These are phyloP conservation scores for Aspergillus novoparasiticus DNA, from an alignment of 2,329 filamentous ascomycete genomes.

Conservation along the genomic window DNA sequence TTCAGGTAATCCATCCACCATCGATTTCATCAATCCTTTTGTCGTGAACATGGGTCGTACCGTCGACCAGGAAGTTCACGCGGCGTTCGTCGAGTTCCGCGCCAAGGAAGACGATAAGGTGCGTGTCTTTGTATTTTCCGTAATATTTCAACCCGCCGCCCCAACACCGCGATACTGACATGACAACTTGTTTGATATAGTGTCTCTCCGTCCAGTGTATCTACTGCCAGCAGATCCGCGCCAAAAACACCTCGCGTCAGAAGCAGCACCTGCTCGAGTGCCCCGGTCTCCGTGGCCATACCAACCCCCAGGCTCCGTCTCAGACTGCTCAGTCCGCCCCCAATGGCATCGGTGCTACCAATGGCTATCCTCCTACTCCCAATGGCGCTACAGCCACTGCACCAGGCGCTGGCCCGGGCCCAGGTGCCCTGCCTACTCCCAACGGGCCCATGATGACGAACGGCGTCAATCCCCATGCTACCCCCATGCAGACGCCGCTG, in stretches of 20 bases:
- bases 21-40: constrained; percentile 28
- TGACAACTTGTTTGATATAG: constrained; percentile 33
- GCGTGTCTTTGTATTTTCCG: constrained; percentile 42
- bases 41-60: constrained; percentile 51
- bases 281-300: constrained; percentile 50
- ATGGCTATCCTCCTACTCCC: constrained; percentile 48
- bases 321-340: constrained; percentile 40
- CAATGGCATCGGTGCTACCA: constrained; percentile 44
- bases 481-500: constrained; percentile 46
- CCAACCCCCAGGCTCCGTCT: constrained; percentile 45
- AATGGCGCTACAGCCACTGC: constrained; percentile 39
- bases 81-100: constrained; percentile 56
- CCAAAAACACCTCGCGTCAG: constrained; percentile 56
- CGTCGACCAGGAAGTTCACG: constrained; percentile 56
- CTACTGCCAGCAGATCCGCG: constrained; percentile 56
- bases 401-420: constrained; percentile 34
- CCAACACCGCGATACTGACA: constrained; percentile 39
- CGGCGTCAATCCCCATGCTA: constrained; percentile 47
- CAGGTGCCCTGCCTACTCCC: constrained; percentile 43
- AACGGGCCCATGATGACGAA: constrained; percentile 48
- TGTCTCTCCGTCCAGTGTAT: constrained; percentile 57
- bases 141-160: constrained; percentile 42
- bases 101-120: constrained; percentile 57
- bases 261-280: constrained; percentile 56
- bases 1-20: constrained; percentile 20